Conservation (phyloP, 345 rosid genomes). For the Salix udensis region DNA sequence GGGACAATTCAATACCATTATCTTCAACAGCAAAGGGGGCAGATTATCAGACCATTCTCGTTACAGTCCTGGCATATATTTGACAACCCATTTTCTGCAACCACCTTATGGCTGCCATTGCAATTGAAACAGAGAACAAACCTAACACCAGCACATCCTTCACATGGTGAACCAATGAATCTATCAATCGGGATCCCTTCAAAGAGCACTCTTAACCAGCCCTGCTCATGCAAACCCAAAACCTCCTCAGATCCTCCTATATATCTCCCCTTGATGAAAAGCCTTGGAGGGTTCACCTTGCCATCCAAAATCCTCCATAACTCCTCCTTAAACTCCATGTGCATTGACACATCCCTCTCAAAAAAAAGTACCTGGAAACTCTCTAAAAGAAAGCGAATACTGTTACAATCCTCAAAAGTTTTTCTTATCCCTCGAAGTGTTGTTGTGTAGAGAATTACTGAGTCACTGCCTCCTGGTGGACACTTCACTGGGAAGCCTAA, state of each 20-base stretch:
- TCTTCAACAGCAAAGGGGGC: slow-evolving; percentile 25
- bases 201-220: slow-evolving; percentile 20
- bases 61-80: slow-evolving; percentile 22
- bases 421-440: slow-evolving; percentile 26
- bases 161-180: slow-evolving; percentile 13
- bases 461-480: slow-evolving; percentile 66
- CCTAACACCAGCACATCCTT: slow-evolving; percentile 23
- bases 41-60: slow-evolving; percentile 29
- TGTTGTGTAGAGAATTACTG: slow-evolving; percentile 29
- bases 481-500: slow-evolving; percentile 48
- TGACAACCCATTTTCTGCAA: slow-evolving; percentile 14
- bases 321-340: slow-evolving; percentile 28
- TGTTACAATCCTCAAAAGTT: slow-evolving; percentile 30
- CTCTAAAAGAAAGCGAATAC: slow-evolving; percentile 26
- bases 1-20: not conserved
- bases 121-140: slow-evolving; percentile 33
- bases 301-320: slow-evolving; percentile 21
- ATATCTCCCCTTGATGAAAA: slow-evolving; percentile 29
- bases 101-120: slow-evolving; percentile 24
- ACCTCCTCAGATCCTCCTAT: slow-evolving; percentile 33
- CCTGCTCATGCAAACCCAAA: slow-evolving; percentile 22
- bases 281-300: slow-evolving; percentile 21
- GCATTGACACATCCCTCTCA: slow-evolving; percentile 34
- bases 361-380: slow-evolving; percentile 20
- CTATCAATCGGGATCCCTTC: slow-evolving; percentile 20